Conservation (phyloP, 31 red algal genomes). For the Bonnemaisonia californica region DNA sequence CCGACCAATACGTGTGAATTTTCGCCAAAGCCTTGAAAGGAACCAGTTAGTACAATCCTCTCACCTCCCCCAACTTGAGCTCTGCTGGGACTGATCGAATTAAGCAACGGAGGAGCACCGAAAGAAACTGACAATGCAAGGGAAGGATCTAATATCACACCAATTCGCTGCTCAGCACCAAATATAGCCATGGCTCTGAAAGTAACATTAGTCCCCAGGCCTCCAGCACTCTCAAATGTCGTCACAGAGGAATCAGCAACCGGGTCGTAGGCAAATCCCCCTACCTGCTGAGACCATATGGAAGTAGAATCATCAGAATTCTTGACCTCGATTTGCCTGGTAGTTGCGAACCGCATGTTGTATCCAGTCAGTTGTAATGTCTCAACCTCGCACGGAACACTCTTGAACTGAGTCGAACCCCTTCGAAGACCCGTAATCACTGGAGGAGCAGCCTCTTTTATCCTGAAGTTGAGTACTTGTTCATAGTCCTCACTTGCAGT, state of each 20-base stretch:
- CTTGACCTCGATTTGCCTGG: slow-evolving; percentile 16
- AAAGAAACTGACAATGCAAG: slow-evolving; percentile 4
- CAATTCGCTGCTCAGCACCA: slow-evolving; percentile 7
- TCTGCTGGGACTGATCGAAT: slow-evolving; percentile 3
- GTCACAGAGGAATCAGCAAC: slow-evolving; percentile 13
- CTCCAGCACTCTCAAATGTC: slow-evolving; percentile 37
- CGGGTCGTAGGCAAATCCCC: slow-evolving; percentile 15
- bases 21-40: slow-evolving; percentile 31
- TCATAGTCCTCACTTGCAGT: slow-evolving; percentile 33
- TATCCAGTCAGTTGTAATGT: slow-evolving; percentile 31
- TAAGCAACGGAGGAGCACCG: slow-evolving; percentile 23
- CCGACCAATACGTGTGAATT: slow-evolving; percentile 25
- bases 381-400: slow-evolving; percentile 43
- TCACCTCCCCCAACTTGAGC: slow-evolving; percentile 26
- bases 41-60: slow-evolving; percentile 28
- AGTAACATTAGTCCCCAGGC: slow-evolving; percentile 28
- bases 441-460: slow-evolving; percentile 44
- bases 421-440: slow-evolving; percentile 19
- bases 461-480: slow-evolving; percentile 26
- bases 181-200: slow-evolving; percentile 23
- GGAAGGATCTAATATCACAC: slow-evolving; percentile 17
- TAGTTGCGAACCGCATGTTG: slow-evolving; percentile 49
- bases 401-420: slow-evolving; percentile 4
- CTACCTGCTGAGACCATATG: slow-evolving; percentile 19
- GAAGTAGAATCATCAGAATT: slow-evolving; percentile 36